Conservation (phyloP, 495 filamentous ascomycete genomes). For the Aspergillus hancockii region DNA sequence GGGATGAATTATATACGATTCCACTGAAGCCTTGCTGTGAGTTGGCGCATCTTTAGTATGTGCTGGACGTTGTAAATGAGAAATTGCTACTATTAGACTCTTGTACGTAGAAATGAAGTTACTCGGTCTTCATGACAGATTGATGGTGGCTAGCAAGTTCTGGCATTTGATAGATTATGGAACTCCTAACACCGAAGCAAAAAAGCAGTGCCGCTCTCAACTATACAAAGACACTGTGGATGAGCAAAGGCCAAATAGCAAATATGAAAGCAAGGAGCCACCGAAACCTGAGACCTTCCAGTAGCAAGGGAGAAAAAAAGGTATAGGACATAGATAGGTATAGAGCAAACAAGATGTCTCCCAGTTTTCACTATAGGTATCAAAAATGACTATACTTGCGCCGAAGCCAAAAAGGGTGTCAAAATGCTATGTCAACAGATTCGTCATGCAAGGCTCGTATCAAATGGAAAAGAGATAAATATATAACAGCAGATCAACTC, state of each 20-base stretch:
- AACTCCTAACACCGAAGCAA: not conserved
- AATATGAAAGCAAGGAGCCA: not conserved
- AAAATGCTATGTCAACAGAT: slow-evolving; percentile 3
- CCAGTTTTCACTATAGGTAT: not conserved
- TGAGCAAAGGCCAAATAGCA: not conserved
- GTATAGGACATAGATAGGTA: not conserved
- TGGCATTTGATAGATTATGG: not conserved
- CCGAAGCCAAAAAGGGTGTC: slow-evolving; percentile 3
- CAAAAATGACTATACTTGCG: slow-evolving; percentile 9
- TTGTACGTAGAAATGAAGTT: not conserved
- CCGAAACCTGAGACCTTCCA: not conserved
- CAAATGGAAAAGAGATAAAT: slow-evolving; percentile 2
- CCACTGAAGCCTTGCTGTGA: not conserved
- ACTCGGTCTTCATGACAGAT: not conserved
- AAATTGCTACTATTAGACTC: not conserved
- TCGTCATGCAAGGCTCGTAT: slow-evolving; percentile 12
- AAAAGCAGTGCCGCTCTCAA: not conserved
- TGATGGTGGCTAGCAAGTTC: too few relatives aligned
- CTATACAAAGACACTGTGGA: not conserved
- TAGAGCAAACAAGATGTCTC: slow-evolving; percentile 1
- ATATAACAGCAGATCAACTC: slow-evolving; percentile 7
- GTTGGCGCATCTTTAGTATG: not conserved
- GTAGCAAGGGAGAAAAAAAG: not conserved
- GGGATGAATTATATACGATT: slow-evolving; percentile 6
- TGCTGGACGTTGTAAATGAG: not conserved